Conservation (phyloP, 345 rosid species). For the Salix purpurea region DNA sequence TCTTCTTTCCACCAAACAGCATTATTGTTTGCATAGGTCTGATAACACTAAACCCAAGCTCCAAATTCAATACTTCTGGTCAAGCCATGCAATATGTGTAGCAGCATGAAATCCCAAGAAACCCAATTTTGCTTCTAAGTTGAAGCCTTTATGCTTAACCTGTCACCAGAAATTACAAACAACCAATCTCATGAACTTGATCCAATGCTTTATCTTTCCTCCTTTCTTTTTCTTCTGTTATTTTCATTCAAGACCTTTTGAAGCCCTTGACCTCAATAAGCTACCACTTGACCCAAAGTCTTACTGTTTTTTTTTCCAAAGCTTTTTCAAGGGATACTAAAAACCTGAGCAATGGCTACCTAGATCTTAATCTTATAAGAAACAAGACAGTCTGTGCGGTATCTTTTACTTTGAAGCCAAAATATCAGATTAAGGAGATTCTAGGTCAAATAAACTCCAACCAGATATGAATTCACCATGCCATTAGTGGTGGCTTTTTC, state of each 20-base stretch:
- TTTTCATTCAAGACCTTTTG: not conserved
- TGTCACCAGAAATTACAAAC: not conserved
- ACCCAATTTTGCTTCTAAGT: not conserved
- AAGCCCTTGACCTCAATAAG: not conserved
- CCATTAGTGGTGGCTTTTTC: no score
- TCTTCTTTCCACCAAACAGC: not conserved
- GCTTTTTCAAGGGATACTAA: not conserved
- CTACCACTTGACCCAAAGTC: not conserved
- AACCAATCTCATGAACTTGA: not conserved
- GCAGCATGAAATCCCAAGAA: not conserved
- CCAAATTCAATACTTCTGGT: not conserved
- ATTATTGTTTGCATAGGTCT: not conserved
- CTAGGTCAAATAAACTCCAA: no score
- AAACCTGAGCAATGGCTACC: no score
- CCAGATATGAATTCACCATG: no score
- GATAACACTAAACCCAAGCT: not conserved
- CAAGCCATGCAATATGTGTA: not conserved
- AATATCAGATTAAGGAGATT: not conserved
- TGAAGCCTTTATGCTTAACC: not conserved
- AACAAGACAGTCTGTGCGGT: not conserved
- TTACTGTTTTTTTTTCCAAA: not conserved
- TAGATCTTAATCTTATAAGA: not conserved
- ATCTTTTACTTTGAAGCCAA: not conserved
- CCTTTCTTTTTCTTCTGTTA: no score
- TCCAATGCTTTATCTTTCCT: not conserved